Conservation (phyloP, 202 grass and related monocot genomes). For the Zoysia matrella region DNA sequence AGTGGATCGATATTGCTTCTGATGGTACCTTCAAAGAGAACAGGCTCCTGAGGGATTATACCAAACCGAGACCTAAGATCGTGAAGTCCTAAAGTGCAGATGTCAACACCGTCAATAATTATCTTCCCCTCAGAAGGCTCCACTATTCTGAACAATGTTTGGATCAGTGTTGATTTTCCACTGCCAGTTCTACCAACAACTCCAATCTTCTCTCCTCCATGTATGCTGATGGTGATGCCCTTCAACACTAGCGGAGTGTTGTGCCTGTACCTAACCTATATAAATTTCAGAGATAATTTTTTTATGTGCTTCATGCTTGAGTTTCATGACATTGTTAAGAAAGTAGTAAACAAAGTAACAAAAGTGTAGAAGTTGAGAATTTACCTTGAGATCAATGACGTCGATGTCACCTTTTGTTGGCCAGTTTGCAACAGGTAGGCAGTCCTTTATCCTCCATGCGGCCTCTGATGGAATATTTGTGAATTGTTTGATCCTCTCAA, state of each 20-base stretch:
- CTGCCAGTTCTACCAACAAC: constrained; percentile 47
- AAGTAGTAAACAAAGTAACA: neutral
- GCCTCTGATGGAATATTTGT: constrained; percentile 85
- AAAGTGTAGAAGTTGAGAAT: neutral
- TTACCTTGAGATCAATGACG: constrained; percentile 86
- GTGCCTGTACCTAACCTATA: constrained; percentile 77
- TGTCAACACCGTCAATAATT: constrained; percentile 80
- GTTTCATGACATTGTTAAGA: constrained; percentile 6
- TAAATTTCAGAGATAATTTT: neutral
- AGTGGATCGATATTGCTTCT: constrained; percentile 93
- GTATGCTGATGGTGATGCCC: constrained; percentile 81
- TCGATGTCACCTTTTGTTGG: constrained; percentile 78
- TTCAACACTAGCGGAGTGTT: constrained; percentile 94
- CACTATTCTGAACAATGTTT: constrained; percentile 94
- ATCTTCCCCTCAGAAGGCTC: constrained; percentile 91
- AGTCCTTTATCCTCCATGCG: constrained; percentile 79
- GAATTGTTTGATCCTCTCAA: constrained; percentile 34
- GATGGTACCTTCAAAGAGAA: constrained; percentile 94
- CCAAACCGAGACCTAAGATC: constrained; percentile 94
- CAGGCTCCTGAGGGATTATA: constrained; percentile 96
- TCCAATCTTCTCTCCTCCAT: constrained; percentile 87
- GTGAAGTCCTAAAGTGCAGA: constrained; percentile 93
- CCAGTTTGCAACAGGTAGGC: constrained; percentile 74
- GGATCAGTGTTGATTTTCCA: constrained; percentile 89
- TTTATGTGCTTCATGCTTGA: constrained; percentile 18